Conservation (phyloP, 352 stramenopile genomes). For the Nothophytophthora sp. region DNA sequence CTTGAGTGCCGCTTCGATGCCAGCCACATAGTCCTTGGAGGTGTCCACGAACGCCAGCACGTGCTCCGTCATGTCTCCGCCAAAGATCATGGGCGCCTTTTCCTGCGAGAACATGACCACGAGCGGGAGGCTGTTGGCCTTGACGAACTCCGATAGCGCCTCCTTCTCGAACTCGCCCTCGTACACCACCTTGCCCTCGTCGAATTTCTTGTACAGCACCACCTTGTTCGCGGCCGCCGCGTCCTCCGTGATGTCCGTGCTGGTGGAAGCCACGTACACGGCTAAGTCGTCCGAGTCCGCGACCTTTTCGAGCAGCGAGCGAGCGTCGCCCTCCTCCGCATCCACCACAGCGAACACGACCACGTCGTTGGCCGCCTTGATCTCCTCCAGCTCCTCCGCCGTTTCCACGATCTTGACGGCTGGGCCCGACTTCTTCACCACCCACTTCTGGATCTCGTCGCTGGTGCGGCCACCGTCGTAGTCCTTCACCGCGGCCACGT, state of each 20-base stretch:
- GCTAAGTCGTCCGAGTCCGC: conserved; percentile 68
- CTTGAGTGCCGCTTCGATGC: conserved; percentile 62
- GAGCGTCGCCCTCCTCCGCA: conserved; percentile 59
- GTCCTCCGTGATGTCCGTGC: conserved; percentile 59
- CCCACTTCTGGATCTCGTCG: conserved; percentile 76
- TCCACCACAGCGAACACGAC: conserved; percentile 56
- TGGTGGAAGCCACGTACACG: conserved; percentile 79
- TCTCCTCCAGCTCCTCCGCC: too few species aligned
- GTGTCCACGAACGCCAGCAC: conserved; percentile 86
- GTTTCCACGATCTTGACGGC: conserved; percentile 73
- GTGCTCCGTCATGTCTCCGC: conserved; percentile 85
- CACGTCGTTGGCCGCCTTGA: conserved; percentile 71
- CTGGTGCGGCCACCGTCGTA: conserved; percentile 88
- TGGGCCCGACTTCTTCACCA: conserved; percentile 79
- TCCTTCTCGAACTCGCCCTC: conserved; percentile 75
- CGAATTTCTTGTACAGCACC: conserved; percentile 89
- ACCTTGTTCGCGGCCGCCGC: conserved; percentile 55
- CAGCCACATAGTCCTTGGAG: conserved; percentile 63
- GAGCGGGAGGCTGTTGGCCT: conserved; percentile 84
- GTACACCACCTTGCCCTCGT: conserved; percentile 82
- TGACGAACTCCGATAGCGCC: conserved; percentile 66
- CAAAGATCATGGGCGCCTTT: conserved; percentile 92
- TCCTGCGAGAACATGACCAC: conserved; percentile 91
- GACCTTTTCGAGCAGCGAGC: conserved; percentile 75
- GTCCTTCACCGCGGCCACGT: conserved; percentile 75